Percentiles rank a stretch among this genome's conserved stretches.
phyloP scores from a whole-genome alignment of 495 filamentous ascomycete genomes.

The Neurospora sublineolata region DNA sequence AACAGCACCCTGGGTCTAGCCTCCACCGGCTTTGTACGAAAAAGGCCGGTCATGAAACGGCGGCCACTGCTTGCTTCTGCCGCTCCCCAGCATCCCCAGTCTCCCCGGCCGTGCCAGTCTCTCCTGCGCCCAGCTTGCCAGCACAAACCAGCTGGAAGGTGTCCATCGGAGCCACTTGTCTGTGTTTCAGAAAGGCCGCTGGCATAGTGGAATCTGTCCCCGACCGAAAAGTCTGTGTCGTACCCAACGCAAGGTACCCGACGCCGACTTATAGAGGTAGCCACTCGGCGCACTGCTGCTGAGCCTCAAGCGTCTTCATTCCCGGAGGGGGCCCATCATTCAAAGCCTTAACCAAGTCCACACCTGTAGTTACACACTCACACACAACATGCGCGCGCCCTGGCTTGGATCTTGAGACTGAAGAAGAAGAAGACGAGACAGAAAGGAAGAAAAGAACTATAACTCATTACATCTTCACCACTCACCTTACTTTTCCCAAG shows the following conservation, averaged over 20 bases:
- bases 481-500: background rate
- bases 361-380: background rate
- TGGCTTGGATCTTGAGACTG: background rate
- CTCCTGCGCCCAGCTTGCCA: background rate
- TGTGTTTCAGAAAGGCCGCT: conserved; percentile 20
- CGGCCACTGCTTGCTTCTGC: conserved; percentile 7
- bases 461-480: background rate
- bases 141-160: conserved; percentile 1
- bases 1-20: background rate
- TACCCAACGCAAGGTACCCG: conserved; percentile 3
- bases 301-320: background rate
- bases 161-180: conserved; percentile 17
- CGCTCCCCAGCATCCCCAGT: conserved; percentile 1
- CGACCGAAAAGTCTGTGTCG: conserved; percentile 7
- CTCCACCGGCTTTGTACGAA: conserved; percentile 4
- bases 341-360: background rate
- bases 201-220: conserved; percentile 8
- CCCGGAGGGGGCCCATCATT: background rate
- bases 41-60: conserved; percentile 5
- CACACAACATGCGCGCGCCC: background rate
- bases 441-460: background rate
- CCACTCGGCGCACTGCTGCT: background rate
- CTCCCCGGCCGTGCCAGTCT: background rate
- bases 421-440: background rate
- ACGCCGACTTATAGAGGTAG: background rate